phyloP scores from a whole-genome alignment of 768 basidiomycete genomes.

The Russula sp. region DNA sequence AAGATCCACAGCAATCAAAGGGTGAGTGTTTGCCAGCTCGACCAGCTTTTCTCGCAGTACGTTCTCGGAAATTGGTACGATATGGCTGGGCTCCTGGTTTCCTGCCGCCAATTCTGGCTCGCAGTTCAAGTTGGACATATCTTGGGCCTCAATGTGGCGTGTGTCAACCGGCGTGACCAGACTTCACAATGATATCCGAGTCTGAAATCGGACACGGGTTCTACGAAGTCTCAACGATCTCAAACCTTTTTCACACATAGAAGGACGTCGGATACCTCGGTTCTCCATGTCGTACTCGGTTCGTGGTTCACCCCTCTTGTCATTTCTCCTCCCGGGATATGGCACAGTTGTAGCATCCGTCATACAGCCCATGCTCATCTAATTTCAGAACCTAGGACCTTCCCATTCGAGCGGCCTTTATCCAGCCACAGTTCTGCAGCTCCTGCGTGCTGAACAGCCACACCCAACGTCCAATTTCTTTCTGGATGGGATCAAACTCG shows the following conservation, averaged over 20 bases:
- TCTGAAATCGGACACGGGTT: too few species aligned
- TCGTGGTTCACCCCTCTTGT: not conserved
- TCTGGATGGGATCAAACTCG: conserved; percentile 22
- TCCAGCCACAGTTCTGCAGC: conserved; percentile 57
- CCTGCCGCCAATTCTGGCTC: not conserved
- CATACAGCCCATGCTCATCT: not conserved
- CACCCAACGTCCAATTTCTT: conserved; percentile 16
- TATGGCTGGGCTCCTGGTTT: not conserved
- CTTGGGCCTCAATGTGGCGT: not conserved
- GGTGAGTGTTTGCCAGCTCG: not conserved
- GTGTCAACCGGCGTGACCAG: not conserved
- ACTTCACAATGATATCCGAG: too few species aligned
- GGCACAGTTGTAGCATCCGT: not conserved
- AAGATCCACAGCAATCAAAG: conserved; percentile 25
- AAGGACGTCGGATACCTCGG: not conserved
- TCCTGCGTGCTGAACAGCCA: conserved; percentile 40
- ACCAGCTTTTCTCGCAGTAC: conserved; percentile 6
- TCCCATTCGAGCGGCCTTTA: conserved; percentile 34
- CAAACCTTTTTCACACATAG: too few species aligned
- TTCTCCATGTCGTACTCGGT: conserved; percentile 13
- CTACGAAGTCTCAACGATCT: not conserved
- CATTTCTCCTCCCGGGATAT: not conserved
- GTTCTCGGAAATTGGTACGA: conserved; percentile 11
- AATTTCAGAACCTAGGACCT: not conserved
- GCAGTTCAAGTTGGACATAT: not conserved